Conservation (phyloP, 2,329 filamentous ascomycete species). For the Raffaelea ambrosiae region DNA sequence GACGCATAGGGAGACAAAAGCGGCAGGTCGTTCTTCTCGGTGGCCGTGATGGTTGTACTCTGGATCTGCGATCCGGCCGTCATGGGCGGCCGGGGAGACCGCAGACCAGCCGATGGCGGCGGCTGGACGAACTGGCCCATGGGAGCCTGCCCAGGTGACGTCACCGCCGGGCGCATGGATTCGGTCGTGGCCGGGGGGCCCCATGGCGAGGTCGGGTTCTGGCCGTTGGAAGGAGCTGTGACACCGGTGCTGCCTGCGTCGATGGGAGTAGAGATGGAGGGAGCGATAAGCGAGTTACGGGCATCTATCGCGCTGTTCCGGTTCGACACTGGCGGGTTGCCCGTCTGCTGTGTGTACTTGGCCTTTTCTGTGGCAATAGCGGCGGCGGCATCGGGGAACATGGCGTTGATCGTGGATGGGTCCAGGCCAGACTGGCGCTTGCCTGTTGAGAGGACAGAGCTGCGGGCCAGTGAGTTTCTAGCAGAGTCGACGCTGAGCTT, state of each 20-base stretch:
- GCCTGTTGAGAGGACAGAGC: slow-evolving; percentile 64
- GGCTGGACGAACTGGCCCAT: slow-evolving; percentile 96
- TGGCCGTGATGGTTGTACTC: slow-evolving; percentile 69
- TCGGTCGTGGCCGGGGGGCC: slow-evolving; percentile 45
- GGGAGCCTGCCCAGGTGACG: slow-evolving; percentile 62
- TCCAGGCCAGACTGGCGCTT: slow-evolving; percentile 96
- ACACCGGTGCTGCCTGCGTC: slow-evolving; percentile 54
- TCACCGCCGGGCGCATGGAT: slow-evolving; percentile 59
- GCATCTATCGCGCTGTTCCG: slow-evolving; percentile 82
- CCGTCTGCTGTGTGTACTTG: slow-evolving; percentile 92
- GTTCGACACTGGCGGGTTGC: slow-evolving; percentile 81
- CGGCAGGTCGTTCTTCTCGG: slow-evolving; percentile 68
- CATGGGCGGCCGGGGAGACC: slow-evolving; percentile 69
- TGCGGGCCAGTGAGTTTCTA: slow-evolving; percentile 77
- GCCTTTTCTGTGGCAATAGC: slow-evolving; percentile 98
- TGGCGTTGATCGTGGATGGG: slow-evolving; percentile 87
- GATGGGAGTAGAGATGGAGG: slow-evolving; percentile 63
- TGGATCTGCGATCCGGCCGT: slow-evolving; percentile 65
- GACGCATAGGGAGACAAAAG: slow-evolving; percentile 76
- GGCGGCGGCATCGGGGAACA: slow-evolving; percentile 97
- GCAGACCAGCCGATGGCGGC: slow-evolving; percentile 62
- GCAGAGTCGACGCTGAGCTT: slow-evolving; percentile 84
- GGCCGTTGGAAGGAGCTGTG: slow-evolving; percentile 54
- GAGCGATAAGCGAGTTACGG: slow-evolving; percentile 64
- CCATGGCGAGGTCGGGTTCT: slow-evolving; percentile 77